Evolutionary conservation across 1,139 yeast genomes (phyloP).

Genomic region (Trichomonascaceae sp.): DNA sequence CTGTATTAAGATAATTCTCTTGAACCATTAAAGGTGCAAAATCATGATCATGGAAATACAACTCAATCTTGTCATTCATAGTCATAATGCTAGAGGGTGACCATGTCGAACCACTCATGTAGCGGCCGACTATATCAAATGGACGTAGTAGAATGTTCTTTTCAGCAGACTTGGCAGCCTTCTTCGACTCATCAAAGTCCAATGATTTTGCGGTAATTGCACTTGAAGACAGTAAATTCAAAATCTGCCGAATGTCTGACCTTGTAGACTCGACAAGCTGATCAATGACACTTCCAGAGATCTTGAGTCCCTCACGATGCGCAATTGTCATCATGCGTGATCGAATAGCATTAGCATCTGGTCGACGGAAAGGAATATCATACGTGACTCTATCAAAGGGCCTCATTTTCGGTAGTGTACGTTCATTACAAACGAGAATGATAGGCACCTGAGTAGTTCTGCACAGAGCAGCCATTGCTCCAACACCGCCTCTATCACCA

Average conservation of each 20-base stretch:
- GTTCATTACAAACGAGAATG: constrained; percentile 90
- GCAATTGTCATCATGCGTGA: constrained; percentile 90
- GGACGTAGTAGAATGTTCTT: constrained; percentile 89
- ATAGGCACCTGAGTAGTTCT: constrained; percentile 81
- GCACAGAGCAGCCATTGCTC: constrained; percentile 86
- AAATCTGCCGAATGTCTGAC: constrained; percentile 91
- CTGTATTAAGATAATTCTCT: constrained; percentile 75
- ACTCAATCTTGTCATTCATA: constrained; percentile 76
- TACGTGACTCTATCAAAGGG: constrained; percentile 84
- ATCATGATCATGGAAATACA: constrained; percentile 92
- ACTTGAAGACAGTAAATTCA: constrained; percentile 80
- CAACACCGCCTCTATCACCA: constrained; percentile 98
- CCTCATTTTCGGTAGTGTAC: constrained; percentile 88
- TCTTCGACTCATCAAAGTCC: constrained; percentile 43
- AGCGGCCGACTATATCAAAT: constrained; percentile 76
- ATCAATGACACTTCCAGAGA: constrained; percentile 76
- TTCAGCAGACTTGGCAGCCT: constrained; percentile 69
- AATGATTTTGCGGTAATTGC: constrained; percentile 59
- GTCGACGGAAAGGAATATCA: constrained; percentile 83
- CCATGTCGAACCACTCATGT: constrained; percentile 60
- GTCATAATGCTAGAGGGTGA: constrained; percentile 46
- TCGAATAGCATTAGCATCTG: constrained; percentile 73
- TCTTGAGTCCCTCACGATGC: constrained; percentile 68
- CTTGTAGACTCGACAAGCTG: constrained; percentile 80
- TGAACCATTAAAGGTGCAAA: constrained; percentile 94